These are phyloP conservation scores for Alternaria atra DNA, from an alignment of 2,329 filamentous ascomycete species.

Conservation along the genomic window DNA sequence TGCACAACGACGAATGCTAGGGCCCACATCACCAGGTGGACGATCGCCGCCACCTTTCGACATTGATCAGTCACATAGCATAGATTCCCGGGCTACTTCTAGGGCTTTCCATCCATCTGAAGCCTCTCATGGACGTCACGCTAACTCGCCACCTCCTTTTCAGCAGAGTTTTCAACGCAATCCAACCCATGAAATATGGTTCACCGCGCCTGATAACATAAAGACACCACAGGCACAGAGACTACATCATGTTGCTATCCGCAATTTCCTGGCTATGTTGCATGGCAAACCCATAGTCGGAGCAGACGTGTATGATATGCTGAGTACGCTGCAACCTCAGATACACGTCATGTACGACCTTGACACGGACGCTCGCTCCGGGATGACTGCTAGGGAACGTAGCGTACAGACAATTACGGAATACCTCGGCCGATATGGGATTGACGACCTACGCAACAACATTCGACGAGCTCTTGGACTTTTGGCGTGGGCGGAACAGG, in stretches of 20 bases:
- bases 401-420: slow-evolving; percentile 68
- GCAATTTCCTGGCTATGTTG: slow-evolving; percentile 73
- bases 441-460: slow-evolving; percentile 72
- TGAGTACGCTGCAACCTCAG: slow-evolving; percentile 69
- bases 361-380: slow-evolving; percentile 46
- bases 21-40: slow-evolving; percentile 36
- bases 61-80: slow-evolving; percentile 37
- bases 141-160: slow-evolving; percentile 26
- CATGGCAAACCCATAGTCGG: slow-evolving; percentile 73
- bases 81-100: slow-evolving; percentile 24
- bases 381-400: slow-evolving; percentile 49
- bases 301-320: slow-evolving; percentile 68
- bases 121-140: slow-evolving; percentile 9
- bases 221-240: slow-evolving; percentile 58
- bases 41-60: slow-evolving; percentile 42
- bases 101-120: slow-evolving; percentile 27
- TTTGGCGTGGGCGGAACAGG: slow-evolving; percentile 72
- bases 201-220: slow-evolving; percentile 64
- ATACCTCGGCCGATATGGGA: slow-evolving; percentile 66
- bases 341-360: slow-evolving; percentile 64
- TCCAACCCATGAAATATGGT: slow-evolving; percentile 64
- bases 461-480: slow-evolving; percentile 68
- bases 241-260: slow-evolving; percentile 71
- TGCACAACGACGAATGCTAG: slow-evolving; percentile 36
- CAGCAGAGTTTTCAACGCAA: slow-evolving; percentile 17